Base-by-base conservation (phyloP, 495 filamentous ascomycete species). In the Hypomontagnella monticulosa region DNA sequence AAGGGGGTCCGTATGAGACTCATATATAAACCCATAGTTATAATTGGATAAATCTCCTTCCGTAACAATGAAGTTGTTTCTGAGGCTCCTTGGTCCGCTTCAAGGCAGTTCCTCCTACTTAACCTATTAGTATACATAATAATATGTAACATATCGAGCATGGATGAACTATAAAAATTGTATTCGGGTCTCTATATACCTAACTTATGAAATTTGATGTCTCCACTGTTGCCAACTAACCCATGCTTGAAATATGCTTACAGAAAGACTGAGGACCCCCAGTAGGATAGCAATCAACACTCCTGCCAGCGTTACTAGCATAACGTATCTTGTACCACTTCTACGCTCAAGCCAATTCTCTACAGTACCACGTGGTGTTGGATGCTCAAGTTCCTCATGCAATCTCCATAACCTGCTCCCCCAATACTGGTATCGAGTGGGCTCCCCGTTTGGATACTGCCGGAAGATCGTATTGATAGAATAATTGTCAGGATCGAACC, bases 221-320 rank as follows among this genome's bases (percentile, higher is more conserved):
- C 15, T n/a, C 38, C 38, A 42, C 12, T 42, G 38, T 16, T 42
- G 38, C 38, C 38, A 42, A n/a, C 38, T 16, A 14, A 42, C 38
- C 38, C 38, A 42, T n/a, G 38, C 38, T 16, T 42, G 38, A 42
- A 42, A 42, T 42, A 42, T 42, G 38, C 38, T 42, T n/a, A 42
- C 38, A n/a, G 38, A n/a, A n/a, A 42, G 38, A 5, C 38, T 42
- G 4, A 42, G 38, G 38, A 42, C 5, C 16, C 38, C 38, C 7
- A 42, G 12, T n/a, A 42, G 10, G 16, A 42, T 42, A 42, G 38
- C 38, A 42, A 42, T 42, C 9, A 42, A 15, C n/a, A 42, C 38
- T 6, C 38, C 38, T 15, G 38, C 38, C 12, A 42, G 5, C 2
- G 38, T 42, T n/a, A 16, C 38, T 16, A 42, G n/a, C 38, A 42